Conservation (phyloP, 768 basidiomycete genomes). For the Lenzites betulinus region DNA sequence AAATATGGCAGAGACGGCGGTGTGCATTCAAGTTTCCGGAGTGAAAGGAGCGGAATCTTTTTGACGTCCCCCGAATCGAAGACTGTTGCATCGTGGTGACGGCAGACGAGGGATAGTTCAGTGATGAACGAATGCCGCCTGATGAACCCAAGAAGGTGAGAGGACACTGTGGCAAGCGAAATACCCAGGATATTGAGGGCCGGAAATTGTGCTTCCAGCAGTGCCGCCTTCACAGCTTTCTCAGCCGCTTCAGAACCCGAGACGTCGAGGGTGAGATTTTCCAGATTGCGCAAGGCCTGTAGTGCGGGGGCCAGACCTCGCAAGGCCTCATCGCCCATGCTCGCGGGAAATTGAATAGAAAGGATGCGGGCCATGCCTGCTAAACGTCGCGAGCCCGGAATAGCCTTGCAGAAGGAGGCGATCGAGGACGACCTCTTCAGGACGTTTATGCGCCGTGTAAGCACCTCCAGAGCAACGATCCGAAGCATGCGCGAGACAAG, state of each 20-base stretch:
- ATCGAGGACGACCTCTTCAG: not conserved
- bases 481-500: not conserved
- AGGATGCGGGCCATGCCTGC: not conserved
- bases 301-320: not conserved
- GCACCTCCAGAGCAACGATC: not conserved
- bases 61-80: not conserved
- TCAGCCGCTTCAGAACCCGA: not conserved
- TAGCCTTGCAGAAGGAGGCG: not conserved
- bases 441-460: not conserved
- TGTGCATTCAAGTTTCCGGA: not conserved
- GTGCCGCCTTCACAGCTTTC: not conserved
- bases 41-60: not conserved
- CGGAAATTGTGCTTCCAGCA: not conserved
- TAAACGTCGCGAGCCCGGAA: not conserved
- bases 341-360: not conserved
- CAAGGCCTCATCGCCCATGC: not conserved
- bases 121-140: not conserved
- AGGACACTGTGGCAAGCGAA: not conserved
- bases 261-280: not conserved
- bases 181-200: not conserved
- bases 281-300: not conserved
- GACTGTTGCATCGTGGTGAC: not conserved
- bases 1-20: not conserved
- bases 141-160: not conserved
- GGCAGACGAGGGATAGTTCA: not conserved